Evolutionary conservation across 495 filamentous ascomycete species (phyloP).

Genomic region (Extremus antarcticus): DNA sequence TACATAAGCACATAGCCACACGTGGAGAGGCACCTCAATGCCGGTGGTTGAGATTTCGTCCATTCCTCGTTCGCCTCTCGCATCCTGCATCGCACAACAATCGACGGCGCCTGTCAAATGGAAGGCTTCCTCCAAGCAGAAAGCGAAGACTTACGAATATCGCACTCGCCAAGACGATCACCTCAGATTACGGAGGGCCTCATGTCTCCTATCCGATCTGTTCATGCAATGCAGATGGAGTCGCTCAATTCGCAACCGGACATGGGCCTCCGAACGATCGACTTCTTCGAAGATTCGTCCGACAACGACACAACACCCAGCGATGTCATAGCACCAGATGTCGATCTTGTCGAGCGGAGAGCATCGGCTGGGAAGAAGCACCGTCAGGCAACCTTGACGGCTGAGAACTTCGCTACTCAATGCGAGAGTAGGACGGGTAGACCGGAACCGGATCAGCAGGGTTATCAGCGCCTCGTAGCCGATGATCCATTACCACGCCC

Average conservation of each 20-base stretch:
- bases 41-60: too few relatives aligned
- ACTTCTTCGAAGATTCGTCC: constrained; percentile 22
- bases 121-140: constrained; percentile 3
- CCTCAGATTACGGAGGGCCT: constrained; percentile 4
- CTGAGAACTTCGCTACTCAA: background rate
- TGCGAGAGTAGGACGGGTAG: background rate
- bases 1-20: too few relatives aligned
- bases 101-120: too few relatives aligned
- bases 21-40: too few relatives aligned
- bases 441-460: constrained; percentile 1
- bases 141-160: constrained; percentile 1
- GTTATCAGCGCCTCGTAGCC: constrained; percentile 12
- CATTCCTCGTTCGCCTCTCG: too few relatives aligned
- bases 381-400: background rate
- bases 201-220: constrained; percentile 5
- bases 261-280: constrained; percentile 9
- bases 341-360: background rate
- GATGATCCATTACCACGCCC: background rate
- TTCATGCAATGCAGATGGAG: constrained; percentile 14
- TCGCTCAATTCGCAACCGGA: constrained; percentile 16
- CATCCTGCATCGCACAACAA: too few relatives aligned
- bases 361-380: constrained; percentile 4
- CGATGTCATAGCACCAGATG: background rate
- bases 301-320: background rate
- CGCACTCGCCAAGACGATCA: constrained; percentile 13